Evolutionary conservation across 768 basidiomycete species (phyloP).

Genomic region (Pisolithus orientalis): DNA sequence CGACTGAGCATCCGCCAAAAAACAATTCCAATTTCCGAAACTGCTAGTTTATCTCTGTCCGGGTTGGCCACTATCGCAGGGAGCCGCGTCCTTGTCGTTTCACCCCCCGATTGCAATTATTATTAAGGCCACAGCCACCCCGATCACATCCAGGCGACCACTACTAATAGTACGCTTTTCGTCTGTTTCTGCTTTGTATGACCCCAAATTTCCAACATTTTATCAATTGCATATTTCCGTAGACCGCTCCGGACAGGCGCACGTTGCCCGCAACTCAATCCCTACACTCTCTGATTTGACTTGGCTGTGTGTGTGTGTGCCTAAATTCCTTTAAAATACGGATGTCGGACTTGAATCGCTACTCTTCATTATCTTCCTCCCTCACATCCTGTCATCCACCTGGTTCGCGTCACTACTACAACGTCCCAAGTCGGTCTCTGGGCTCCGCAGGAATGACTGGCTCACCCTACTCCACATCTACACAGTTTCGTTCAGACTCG

Average conservation of each 20-base stretch:
- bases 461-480: constrained; percentile 15
- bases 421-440: constrained; percentile 5
- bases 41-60: background rate
- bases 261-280: constrained; percentile 17
- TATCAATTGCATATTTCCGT: constrained; percentile 29
- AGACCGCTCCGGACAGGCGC: constrained; percentile 26
- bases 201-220: constrained; percentile 29
- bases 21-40: too few species aligned
- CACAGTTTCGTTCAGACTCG: constrained; percentile 15
- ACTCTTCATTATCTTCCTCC: constrained; percentile 15
- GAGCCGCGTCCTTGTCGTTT: constrained; percentile 17
- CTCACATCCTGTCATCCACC: constrained; percentile 10
- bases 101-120: constrained; percentile 23
- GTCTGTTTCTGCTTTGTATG: constrained; percentile 24
- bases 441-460: constrained; percentile 17
- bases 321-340: constrained; percentile 25
- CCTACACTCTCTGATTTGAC: constrained; percentile 11
- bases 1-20: constrained; percentile 3
- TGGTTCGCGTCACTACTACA: constrained; percentile 6
- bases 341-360: constrained; percentile 12
- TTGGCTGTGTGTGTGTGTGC: constrained; percentile 4
- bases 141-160: constrained; percentile 25
- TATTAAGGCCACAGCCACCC: constrained; percentile 22
- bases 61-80: constrained; percentile 4
- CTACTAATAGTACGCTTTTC: constrained; percentile 23